Percentiles rank a stretch among this genome's conserved stretches.
phyloP scores from a whole-genome alignment of 148 eudicot species.

The Chenopodium album region DNA sequence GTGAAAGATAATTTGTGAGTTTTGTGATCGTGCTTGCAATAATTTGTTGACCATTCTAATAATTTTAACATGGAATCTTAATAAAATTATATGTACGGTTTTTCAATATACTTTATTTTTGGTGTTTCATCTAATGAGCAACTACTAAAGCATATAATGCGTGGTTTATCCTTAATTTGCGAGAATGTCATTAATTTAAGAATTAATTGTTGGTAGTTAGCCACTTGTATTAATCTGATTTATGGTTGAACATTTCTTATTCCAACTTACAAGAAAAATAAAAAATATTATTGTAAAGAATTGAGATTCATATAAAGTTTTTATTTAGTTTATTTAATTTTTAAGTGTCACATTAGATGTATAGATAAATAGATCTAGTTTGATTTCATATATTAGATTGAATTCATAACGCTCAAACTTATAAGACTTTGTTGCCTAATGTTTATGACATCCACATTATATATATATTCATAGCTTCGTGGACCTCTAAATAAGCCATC shows the following conservation, averaged over 20 bases:
- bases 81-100: not conserved
- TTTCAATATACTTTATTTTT: constrained; percentile 2
- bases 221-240: not conserved
- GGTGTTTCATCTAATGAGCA: not conserved
- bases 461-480: no score
- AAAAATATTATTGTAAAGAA: no score
- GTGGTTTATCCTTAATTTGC: constrained; percentile 13
- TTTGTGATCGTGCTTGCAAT: constrained; percentile 13
- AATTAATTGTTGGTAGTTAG: not conserved
- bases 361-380: no score
- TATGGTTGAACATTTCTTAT: not conserved
- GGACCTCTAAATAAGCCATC: no score
- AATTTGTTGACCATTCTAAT: not conserved
- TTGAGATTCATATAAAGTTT: no score
- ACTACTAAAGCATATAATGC: not conserved
- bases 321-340: no score
- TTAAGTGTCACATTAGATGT: no score
- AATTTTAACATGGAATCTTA: not conserved
- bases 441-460: no score
- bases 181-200: not conserved
- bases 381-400: no score
- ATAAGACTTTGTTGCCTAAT: no score
- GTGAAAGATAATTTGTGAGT: not conserved
- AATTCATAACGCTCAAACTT: no score
- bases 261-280: no score